A percentile compares a stretch with the other conserved stretches of the same genome.
phyloP scores from a whole-genome alignment of 208 protist genomes.

The Borovskyia barvae region DNA sequence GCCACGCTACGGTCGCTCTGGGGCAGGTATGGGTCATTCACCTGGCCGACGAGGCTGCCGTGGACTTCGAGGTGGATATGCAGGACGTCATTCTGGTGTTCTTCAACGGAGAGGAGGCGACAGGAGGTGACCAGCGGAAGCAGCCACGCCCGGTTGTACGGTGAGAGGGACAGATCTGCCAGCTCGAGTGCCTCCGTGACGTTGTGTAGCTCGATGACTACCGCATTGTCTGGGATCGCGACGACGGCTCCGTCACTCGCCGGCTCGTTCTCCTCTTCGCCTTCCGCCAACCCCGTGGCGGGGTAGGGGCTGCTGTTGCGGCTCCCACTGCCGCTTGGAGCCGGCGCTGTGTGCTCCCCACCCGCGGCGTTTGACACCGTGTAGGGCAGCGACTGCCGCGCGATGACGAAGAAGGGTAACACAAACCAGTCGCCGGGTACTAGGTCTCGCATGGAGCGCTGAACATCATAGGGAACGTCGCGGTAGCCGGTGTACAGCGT shows the following conservation, averaged over 20 bases:
- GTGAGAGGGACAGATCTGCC: constrained; percentile 65
- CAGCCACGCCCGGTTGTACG: constrained; percentile 76
- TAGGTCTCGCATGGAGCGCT: constrained; percentile 36
- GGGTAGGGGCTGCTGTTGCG: neutral
- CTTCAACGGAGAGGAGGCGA: constrained; percentile 51
- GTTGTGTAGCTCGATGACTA: constrained; percentile 77
- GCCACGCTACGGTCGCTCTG: constrained; percentile 68
- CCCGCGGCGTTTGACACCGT: constrained; percentile 4
- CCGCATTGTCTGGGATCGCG: constrained; percentile 63
- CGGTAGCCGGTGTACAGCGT: constrained; percentile 64
- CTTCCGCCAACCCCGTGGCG: neutral
- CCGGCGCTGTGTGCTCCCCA: neutral
- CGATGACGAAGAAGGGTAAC: constrained; percentile 60
- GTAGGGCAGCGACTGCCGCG: constrained; percentile 33
- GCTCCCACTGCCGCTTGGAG: neutral
- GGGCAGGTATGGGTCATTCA: constrained; percentile 57
- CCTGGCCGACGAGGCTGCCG: constrained; percentile 57
- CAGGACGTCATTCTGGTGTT: constrained; percentile 57
- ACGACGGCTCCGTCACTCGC: constrained; percentile 21
- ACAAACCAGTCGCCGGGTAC: constrained; percentile 61
- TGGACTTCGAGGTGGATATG: constrained; percentile 72
- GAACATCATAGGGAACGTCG: constrained; percentile 53
- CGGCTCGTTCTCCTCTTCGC: constrained; percentile 10
- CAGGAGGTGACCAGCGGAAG: constrained; percentile 77
- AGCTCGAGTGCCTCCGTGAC: constrained; percentile 65